Evolutionary conservation across 2,329 filamentous ascomycete species (phyloP), one percentile per base, ranked within the genome.

Genomic region (Pseudocercospora cruenta): DNA sequence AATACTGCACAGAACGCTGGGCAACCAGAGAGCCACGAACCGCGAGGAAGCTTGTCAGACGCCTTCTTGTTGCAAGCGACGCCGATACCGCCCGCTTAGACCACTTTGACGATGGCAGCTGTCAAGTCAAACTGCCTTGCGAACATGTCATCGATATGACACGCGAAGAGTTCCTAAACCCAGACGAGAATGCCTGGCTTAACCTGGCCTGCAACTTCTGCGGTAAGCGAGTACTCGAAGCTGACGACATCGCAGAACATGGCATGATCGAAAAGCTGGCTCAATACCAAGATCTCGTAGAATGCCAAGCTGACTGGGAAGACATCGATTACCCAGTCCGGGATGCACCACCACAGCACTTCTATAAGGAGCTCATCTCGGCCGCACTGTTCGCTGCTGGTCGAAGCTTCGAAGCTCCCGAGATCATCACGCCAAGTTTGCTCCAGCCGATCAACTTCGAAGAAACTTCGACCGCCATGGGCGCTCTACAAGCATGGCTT

Each of bases 341-440:
- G 22, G 33, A 58, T 21, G 19, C 7, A 26, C 39, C 26, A 21
- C 1, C 24, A 10, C 24, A 22, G 6, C 22, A 7, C 4, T 43
- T 66, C 14, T 53, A 47, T n/a, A 19, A 31, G 10, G 59, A 57
- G 49, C 26, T 54, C 12, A 39, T 62, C 9, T 31, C 43, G 2
- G 64, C 53, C 0, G 62, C 55, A 1, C 60, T 66, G 2, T 31
- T 59, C 12, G 59, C 60, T 14, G 26, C 64, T 2, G 43, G 24
- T 14, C 39, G 59, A 33, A 66, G 64, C 54, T 66, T 66, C 33
- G 53, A 66, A 49, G 21, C 60, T 26, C 60, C 64, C 8, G 59
- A 59, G 2, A 10, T 45, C 9, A 36, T 62, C 24, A 33, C 60
- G 21, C 64, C 64, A 5, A 26, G 14, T 2, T 43, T 60, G 1